phyloP scores from a whole-genome alignment of 1,284 basidiomycete genomes.

The Trametes sp. region DNA sequence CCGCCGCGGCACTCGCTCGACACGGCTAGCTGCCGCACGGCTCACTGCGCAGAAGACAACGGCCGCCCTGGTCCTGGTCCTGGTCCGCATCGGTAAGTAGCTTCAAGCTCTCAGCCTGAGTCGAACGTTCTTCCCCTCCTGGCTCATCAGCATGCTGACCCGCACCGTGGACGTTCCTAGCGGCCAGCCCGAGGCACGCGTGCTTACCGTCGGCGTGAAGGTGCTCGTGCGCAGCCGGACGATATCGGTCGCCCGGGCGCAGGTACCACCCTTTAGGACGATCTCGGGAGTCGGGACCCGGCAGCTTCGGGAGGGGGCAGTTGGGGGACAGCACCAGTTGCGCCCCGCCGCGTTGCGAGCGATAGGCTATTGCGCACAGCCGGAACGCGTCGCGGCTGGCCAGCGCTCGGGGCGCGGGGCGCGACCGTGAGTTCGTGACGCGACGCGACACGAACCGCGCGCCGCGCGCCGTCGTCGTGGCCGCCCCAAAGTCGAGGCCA shows the following conservation, averaged over 20 bases:
- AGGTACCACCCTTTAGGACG: neutral
- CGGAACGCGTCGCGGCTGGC: neutral
- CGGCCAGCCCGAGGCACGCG: no score
- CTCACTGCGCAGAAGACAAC: neutral
- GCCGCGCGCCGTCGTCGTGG: neutral
- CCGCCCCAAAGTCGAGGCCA: neutral
- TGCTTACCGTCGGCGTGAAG: no score
- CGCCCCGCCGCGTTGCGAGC: neutral
- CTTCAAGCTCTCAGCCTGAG: neutral
- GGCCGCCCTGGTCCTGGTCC: no score
- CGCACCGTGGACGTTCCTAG: no score
- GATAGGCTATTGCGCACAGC: neutral
- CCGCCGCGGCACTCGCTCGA: slow-evolving; percentile 1
- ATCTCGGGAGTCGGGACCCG: neutral
- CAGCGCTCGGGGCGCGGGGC: no score
- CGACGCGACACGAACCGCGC: no score
- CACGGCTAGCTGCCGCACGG: neutral
- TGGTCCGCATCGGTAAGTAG: neutral
- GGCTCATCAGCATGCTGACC: no score
- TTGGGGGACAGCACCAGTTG: slow-evolving; percentile 4
- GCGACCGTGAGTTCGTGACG: no score
- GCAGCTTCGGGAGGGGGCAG: no score
- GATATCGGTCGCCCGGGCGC: neutral
- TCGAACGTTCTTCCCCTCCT: neutral
- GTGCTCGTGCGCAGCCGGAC: no score